These are phyloP conservation scores for Fraxinus anomala DNA, from an alignment of 257 asterid species.

Conservation along the genomic window DNA sequence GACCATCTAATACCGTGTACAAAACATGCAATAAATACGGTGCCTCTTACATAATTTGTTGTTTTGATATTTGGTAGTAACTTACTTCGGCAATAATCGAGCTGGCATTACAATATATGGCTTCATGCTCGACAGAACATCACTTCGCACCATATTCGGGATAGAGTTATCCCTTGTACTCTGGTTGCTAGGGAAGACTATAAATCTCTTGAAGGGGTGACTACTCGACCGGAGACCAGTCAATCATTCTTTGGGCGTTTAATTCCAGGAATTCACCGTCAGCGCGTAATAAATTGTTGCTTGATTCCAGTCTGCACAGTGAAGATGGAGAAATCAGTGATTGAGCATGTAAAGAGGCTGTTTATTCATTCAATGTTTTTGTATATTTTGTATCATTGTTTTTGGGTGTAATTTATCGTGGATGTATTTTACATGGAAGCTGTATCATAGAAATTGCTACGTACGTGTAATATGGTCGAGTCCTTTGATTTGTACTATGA, in stretches of 20 bases:
- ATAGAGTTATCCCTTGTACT: slow-evolving; percentile 77
- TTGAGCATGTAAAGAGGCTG: slow-evolving; percentile 5
- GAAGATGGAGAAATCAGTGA: slow-evolving; percentile 8
- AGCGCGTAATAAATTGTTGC: background rate
- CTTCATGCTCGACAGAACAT: slow-evolving; percentile 78
- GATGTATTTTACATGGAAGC: background rate
- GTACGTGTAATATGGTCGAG: background rate
- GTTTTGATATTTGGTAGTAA: slow-evolving; percentile 42
- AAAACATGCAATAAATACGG: background rate
- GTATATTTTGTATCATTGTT: background rate
- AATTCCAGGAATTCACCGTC: background rate
- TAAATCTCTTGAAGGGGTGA: slow-evolving; percentile 49
- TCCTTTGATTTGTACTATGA: background rate
- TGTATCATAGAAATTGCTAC: background rate
- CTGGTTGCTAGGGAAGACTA: slow-evolving; percentile 93
- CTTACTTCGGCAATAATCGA: slow-evolving; percentile 82
- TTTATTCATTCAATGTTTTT: slow-evolving; percentile 13
- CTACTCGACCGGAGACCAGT: background rate
- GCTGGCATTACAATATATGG: slow-evolving; percentile 95
- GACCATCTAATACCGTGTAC: background rate
- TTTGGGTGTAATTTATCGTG: background rate
- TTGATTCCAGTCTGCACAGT: slow-evolving; percentile 2
- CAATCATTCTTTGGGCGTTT: background rate
- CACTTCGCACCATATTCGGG: slow-evolving; percentile 82
- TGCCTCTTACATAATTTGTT: background rate